Evolutionary conservation across 345 rosid genomes (phyloP), one percentile per base, ranked within the genome.

Genomic region (Rhizophora apiculata): DNA sequence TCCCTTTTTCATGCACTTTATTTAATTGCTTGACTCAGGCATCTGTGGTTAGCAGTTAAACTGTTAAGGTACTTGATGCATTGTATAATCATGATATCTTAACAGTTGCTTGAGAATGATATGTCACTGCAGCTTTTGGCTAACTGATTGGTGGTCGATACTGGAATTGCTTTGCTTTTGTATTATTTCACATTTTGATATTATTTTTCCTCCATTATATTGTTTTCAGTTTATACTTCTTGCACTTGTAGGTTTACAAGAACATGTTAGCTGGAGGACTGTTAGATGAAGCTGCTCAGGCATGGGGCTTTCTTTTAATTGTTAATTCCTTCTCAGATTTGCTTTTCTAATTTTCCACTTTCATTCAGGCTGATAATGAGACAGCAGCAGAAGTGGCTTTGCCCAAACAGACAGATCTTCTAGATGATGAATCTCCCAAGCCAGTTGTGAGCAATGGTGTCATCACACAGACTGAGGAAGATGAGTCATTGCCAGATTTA

Each of bases 381-480:
- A 74, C 26, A 66, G 78, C 79, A 70, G 68, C 63, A 54, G 84
- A 78, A 76, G 82, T 75, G 59, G 73, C 70, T 64, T 71, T 86
- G 69, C 72, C 83, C 60, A 82, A 81, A 78, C 82, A 34, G 80
- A 78, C 60, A 55, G 85, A 74, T 74, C 71, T 74, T 64, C 76
- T 77, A 55, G 78, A 73, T 81, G 85, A 75, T 24, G 79, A 81
- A 69, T 77, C 89, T 80, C 79, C 87, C 4, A 86, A 80, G 80
- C 77, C 84, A 69, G 85, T 80, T 66, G 74, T 80, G 63, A 78
- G 90, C 84, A 95, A 92, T 81, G 96, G 92, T 27, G 67, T 72
- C 9, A 37, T 72, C 9, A 37, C 83, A 24, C 85, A 73, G 75
- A 39, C 74, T 21, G 79, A 65, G 52, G 89, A 82, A 72, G 79